Conservation (phyloP, 495 filamentous ascomycete genomes). For the Penicillium chermesinum region DNA sequence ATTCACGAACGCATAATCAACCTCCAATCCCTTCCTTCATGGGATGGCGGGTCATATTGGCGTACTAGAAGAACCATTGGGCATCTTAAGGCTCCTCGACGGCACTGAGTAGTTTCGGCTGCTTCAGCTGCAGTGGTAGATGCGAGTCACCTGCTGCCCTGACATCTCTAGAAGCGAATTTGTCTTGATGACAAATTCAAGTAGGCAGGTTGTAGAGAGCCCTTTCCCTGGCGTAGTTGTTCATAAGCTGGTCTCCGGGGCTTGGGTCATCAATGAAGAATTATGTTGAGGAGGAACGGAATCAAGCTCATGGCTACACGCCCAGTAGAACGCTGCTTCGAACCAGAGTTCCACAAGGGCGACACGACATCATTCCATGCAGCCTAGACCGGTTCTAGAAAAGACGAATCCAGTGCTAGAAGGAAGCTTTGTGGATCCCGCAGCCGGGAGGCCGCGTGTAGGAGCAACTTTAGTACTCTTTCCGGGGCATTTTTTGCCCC, state of each 20-base stretch:
- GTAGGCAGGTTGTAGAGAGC: too few relatives aligned
- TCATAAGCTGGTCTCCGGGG: too few relatives aligned
- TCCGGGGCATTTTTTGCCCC: constrained; percentile 9
- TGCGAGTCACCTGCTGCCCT: constrained; percentile 37
- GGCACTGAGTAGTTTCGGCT: constrained; percentile 23
- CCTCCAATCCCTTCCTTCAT: constrained; percentile 42
- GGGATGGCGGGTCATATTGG: constrained; percentile 53
- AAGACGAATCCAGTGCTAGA: background rate
- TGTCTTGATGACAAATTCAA: too few relatives aligned
- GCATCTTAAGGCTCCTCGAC: constrained; percentile 31
- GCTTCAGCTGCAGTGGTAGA: constrained; percentile 32
- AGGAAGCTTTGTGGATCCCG: background rate
- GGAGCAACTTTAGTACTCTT: background rate
- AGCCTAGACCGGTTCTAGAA: background rate
- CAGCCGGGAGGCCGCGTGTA: background rate
- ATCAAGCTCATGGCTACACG: too few relatives aligned
- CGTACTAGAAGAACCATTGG: constrained; percentile 41
- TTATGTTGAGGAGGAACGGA: too few relatives aligned
- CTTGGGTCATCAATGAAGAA: too few relatives aligned
- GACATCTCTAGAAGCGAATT: too few relatives aligned
- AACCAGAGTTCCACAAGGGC: background rate
- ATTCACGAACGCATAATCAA: constrained; percentile 52
- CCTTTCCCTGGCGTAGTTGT: too few relatives aligned
- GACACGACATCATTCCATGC: background rate
- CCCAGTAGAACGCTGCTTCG: too few relatives aligned